Conservation (phyloP, 2,329 filamentous ascomycete genomes). For the Fusarium denticulatum region DNA sequence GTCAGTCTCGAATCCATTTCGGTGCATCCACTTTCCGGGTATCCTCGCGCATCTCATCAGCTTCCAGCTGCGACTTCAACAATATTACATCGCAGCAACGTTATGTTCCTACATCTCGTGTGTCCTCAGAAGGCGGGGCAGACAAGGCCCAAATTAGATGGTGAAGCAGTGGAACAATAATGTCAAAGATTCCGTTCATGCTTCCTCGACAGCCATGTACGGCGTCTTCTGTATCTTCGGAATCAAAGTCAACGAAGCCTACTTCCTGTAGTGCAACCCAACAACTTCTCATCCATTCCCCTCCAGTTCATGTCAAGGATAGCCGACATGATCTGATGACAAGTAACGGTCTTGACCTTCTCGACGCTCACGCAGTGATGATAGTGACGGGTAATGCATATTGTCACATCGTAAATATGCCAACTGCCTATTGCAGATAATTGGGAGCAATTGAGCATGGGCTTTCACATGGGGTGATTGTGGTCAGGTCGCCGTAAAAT, state of each 20-base stretch:
- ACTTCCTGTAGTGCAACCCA: not conserved
- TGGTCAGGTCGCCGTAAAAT: conserved; percentile 15
- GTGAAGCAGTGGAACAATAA: conserved; percentile 2
- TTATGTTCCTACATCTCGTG: conserved; percentile 12
- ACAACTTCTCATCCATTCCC: not conserved
- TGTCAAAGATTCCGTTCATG: not conserved
- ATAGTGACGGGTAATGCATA: not conserved
- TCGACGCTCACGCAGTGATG: not conserved
- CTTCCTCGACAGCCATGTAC: conserved; percentile 1
- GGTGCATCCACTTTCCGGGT: conserved; percentile 3
- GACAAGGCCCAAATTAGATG: not conserved
- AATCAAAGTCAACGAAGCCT: not conserved
- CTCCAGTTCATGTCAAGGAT: not conserved
- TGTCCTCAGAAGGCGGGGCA: conserved; percentile 14
- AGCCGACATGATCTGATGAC: not conserved
- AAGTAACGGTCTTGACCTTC: not conserved
- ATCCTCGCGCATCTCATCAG: not conserved
- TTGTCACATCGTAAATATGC: not conserved
- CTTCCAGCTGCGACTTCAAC: not conserved
- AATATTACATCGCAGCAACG: not conserved
- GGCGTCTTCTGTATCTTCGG: conserved; percentile 5
- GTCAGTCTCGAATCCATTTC: not conserved
- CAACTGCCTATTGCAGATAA: not conserved
- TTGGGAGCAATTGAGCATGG: not conserved
- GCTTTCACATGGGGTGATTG: not conserved